A percentile compares a stretch with the other conserved stretches of the same genome.
Evolutionary conservation across 2,329 filamentous ascomycete species (phyloP).

Genomic region (Fusarium nematophilum): DNA sequence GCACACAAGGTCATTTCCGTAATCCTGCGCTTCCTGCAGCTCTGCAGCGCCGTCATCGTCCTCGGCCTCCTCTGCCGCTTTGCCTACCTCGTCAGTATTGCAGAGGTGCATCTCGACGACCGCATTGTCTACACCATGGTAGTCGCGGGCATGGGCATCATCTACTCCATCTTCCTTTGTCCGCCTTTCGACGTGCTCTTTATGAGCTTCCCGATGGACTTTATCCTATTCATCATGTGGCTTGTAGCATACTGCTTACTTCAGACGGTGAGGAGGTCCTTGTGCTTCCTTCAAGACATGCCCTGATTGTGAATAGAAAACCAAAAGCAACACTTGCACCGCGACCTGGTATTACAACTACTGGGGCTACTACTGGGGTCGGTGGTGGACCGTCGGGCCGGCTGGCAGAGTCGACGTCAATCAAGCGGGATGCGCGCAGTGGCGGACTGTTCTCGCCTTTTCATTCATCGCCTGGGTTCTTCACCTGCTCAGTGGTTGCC

Average conservation of each 20-base stretch:
- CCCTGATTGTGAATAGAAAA: slow-evolving; percentile 12
- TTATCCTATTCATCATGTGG: slow-evolving; percentile 44
- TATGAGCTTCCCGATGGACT: slow-evolving; percentile 41
- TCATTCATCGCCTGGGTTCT: slow-evolving; percentile 37
- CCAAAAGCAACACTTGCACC: slow-evolving; percentile 19
- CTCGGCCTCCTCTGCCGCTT: slow-evolving; percentile 40
- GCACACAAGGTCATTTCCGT: slow-evolving; percentile 37
- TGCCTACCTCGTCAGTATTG: slow-evolving; percentile 26
- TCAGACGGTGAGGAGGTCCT: slow-evolving; percentile 26
- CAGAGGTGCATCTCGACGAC: slow-evolving; percentile 15
- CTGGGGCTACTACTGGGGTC: slow-evolving; percentile 46
- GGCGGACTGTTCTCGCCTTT: slow-evolving; percentile 41
- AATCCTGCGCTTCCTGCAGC: slow-evolving; percentile 32
- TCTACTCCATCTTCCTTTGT: slow-evolving; percentile 39
- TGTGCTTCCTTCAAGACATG: background rate
- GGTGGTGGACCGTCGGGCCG: slow-evolving; percentile 27
- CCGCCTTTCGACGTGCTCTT: slow-evolving; percentile 37
- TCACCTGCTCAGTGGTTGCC: slow-evolving; percentile 35
- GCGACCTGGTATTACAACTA: slow-evolving; percentile 39
- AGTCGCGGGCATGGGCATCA: slow-evolving; percentile 41
- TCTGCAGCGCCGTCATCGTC: slow-evolving; percentile 39
- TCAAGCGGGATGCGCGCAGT: slow-evolving; percentile 32
- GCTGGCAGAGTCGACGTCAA: slow-evolving; percentile 14
- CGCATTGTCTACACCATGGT: slow-evolving; percentile 43
- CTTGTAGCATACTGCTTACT: slow-evolving; percentile 43